Conservation (phyloP, 352 stramenopile genomes). For the Pythium guiyangense region DNA sequence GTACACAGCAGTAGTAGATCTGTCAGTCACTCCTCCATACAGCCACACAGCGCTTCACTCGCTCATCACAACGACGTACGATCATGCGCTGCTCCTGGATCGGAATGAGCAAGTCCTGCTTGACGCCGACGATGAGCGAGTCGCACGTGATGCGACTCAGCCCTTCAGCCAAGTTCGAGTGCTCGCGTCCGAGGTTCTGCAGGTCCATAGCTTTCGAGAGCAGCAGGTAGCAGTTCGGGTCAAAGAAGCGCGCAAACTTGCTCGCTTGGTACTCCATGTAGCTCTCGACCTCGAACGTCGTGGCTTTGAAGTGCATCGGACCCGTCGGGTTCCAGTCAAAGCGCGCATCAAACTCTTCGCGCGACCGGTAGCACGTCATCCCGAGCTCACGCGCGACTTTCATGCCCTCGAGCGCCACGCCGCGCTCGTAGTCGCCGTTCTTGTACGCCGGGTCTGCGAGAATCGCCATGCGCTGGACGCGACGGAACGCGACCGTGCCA, state of each 20-base stretch:
- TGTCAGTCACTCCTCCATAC: neutral
- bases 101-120: slow-evolving; percentile 84
- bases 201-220: slow-evolving; percentile 88
- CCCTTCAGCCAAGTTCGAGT: slow-evolving; percentile 65
- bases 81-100: slow-evolving; percentile 79
- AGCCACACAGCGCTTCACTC: neutral
- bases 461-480: slow-evolving; percentile 81
- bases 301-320: slow-evolving; percentile 59
- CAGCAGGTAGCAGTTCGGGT: slow-evolving; percentile 88
- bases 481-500: slow-evolving; percentile 79
- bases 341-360: slow-evolving; percentile 79
- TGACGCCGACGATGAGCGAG: slow-evolving; percentile 72
- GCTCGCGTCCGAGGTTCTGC: slow-evolving; percentile 67
- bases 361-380: slow-evolving; percentile 88
- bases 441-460: slow-evolving; percentile 73
- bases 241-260: slow-evolving; percentile 82
- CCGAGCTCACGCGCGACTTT: slow-evolving; percentile 81
- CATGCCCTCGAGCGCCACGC: slow-evolving; percentile 68
- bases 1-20: too few relatives aligned
- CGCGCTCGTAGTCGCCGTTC: slow-evolving; percentile 67
- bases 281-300: slow-evolving; percentile 86
- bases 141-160: slow-evolving; percentile 64
- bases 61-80: slow-evolving; percentile 23
- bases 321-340: slow-evolving; percentile 86
- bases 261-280: slow-evolving; percentile 89